Evolutionary conservation across 306 rosid species (phyloP).

Genomic region (Benincasa hispida): DNA sequence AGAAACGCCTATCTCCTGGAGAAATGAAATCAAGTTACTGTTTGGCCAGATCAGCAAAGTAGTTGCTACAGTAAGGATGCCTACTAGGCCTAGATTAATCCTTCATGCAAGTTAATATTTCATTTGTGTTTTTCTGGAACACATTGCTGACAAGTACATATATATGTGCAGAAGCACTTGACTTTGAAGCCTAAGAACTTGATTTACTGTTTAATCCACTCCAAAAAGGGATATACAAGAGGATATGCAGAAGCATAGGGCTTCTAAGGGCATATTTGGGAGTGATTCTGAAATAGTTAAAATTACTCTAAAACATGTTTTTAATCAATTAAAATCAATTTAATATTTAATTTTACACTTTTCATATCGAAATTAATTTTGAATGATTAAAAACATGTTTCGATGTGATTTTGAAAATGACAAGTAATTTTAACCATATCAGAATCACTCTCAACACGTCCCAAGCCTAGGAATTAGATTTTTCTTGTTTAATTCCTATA

Average conservation of each 20-base stretch:
- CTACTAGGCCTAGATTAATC: background rate
- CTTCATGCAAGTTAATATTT: background rate
- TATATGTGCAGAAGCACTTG: background rate
- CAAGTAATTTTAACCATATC: too few species aligned
- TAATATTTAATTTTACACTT: too few species aligned
- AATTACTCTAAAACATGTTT: too few species aligned
- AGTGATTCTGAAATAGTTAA: too few species aligned
- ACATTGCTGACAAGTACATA: background rate
- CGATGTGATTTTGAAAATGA: too few species aligned
- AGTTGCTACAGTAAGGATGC: background rate
- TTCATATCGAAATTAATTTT: too few species aligned
- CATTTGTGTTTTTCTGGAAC: background rate
- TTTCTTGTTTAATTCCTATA: background rate
- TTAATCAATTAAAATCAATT: too few species aligned
- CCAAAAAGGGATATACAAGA: background rate
- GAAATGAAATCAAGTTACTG: conserved; percentile 17
- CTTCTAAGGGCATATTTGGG: background rate
- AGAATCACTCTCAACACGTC: too few species aligned
- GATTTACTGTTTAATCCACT: background rate
- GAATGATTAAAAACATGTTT: too few species aligned
- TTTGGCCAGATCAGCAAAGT: conserved; percentile 2
- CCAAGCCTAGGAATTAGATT: background rate
- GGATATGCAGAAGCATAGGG: background rate
- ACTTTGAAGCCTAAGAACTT: background rate
- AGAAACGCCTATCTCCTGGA: conserved; percentile 94